These are phyloP conservation scores for Calonectria pseudoturangicola DNA, from an alignment of 2,329 filamentous ascomycete genomes.

Conservation along the genomic window DNA sequence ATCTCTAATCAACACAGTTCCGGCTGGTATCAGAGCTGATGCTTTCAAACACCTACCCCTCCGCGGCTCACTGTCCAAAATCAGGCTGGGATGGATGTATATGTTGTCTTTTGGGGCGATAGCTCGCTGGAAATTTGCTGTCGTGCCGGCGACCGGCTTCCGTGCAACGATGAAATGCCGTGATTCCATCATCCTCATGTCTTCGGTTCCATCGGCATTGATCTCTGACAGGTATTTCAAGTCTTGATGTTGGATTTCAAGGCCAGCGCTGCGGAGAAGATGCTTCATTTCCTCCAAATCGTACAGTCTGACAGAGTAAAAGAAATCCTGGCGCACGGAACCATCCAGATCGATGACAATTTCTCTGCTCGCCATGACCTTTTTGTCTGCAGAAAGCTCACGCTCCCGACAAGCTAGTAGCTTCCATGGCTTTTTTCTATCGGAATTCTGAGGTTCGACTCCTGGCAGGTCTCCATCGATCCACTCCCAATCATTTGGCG, in stretches of 20 bases:
- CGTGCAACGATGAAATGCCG: not conserved
- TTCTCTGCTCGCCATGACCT: constrained; percentile 19
- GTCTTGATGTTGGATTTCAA: constrained; percentile 9
- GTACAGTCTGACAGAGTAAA: constrained; percentile 8
- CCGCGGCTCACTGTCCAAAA: constrained; percentile 4
- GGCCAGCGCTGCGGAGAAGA: not conserved
- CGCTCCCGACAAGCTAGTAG: constrained; percentile 11
- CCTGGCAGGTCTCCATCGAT: not conserved
- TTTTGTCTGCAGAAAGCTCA: constrained; percentile 1
- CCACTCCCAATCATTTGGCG: constrained; percentile 18
- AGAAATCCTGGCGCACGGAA: constrained; percentile 12
- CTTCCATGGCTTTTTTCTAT: not conserved
- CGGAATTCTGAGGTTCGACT: not conserved
- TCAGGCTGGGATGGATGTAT: not conserved
- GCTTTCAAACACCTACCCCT: not conserved
- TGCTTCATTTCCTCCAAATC: constrained; percentile 3
- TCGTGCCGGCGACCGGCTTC: not conserved
- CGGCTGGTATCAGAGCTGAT: not conserved
- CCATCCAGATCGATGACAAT: constrained; percentile 20
- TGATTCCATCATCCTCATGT: constrained; percentile 13
- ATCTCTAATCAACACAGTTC: not conserved
- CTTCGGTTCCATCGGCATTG: not conserved
- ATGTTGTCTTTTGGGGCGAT: not conserved
- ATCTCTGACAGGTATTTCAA: constrained; percentile 13
- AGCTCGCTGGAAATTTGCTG: not conserved